Conservation (phyloP, 805 yeast species). For the Yamadazyma kitorensis region DNA sequence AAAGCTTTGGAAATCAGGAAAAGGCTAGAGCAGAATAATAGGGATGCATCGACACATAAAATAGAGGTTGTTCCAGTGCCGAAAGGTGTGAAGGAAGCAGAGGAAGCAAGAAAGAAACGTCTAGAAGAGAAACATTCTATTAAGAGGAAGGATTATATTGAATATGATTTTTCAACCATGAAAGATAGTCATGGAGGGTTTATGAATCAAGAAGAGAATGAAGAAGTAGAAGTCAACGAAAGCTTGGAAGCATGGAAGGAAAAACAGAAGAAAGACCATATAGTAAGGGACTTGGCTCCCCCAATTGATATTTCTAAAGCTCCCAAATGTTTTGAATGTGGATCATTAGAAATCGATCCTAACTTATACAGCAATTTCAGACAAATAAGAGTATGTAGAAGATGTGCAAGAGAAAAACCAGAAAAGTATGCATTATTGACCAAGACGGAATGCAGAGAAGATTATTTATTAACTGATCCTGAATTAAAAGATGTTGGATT, state of each 20-base stretch:
- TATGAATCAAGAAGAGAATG: conserved; percentile 31
- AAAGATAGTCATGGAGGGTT: conserved; percentile 87
- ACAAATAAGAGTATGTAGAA: conserved; percentile 69
- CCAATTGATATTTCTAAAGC: conserved; percentile 71
- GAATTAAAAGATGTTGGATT: conserved; percentile 72
- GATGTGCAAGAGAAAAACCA: conserved; percentile 69
- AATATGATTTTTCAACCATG: conserved; percentile 89
- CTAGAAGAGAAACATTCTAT: conserved; percentile 31
- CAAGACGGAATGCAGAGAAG: conserved; percentile 92
- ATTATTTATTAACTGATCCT: conserved; percentile 90
- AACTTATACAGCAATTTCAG: conserved; percentile 66
- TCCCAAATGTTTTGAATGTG: conserved; percentile 83
- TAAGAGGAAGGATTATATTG: conserved; percentile 65
- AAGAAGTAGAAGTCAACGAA: conserved; percentile 12
- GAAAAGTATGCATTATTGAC: conserved; percentile 90
- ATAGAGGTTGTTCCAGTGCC: conserved; percentile 12
- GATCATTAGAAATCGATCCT: conserved; percentile 75
- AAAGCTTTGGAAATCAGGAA: conserved; percentile 48
- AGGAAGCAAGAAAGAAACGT: conserved; percentile 7
- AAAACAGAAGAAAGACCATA: conserved; percentile 37
- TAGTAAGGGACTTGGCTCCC: conserved; percentile 58
- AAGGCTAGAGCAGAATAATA: conserved; percentile 29
- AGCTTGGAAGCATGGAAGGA: conserved; percentile 48
- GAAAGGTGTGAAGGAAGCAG: conserved; percentile 5
- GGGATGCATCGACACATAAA: conserved; percentile 31